phyloP scores from a whole-genome alignment of 179 eudicot genomes.

The Corrigiola litoralis region DNA sequence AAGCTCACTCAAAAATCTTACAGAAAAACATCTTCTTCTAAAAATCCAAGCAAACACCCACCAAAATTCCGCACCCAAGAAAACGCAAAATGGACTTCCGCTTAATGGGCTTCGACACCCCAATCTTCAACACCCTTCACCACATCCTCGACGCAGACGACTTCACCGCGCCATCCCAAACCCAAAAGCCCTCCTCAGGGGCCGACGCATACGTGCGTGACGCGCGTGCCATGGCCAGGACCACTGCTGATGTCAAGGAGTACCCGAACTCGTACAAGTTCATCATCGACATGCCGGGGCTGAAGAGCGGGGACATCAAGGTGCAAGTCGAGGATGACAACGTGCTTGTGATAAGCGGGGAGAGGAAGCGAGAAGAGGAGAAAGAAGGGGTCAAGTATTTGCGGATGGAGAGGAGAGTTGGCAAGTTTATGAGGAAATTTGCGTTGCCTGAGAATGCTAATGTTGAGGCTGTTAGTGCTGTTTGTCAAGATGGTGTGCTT shows the following conservation, averaged over 20 bases:
- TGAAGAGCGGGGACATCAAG: conserved; percentile 44
- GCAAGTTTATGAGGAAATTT: conserved; percentile 73
- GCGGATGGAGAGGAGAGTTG: conserved; percentile 61
- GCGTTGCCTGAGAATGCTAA: conserved; percentile 57
- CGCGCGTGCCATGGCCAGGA: conserved; percentile 64
- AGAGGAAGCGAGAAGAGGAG: conserved; percentile 51
- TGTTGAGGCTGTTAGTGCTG: conserved; percentile 34
- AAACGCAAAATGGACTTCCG: conserved; percentile 35
- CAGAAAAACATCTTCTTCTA: background rate
- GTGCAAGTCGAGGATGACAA: conserved; percentile 61
- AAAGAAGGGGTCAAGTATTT: conserved; percentile 45
- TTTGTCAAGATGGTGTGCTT: conserved; percentile 60
- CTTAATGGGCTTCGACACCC: conserved; percentile 22
- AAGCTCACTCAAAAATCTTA: background rate
- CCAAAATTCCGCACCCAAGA: conserved; percentile 13
- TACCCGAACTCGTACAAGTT: conserved; percentile 42
- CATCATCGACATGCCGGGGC: conserved; percentile 63
- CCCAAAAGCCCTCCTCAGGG: conserved; percentile 1
- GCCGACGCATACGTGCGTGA: conserved; percentile 43
- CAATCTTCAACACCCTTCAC: conserved; percentile 22
- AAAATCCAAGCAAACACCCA: background rate
- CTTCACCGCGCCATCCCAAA: background rate
- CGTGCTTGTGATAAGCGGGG: conserved; percentile 47
- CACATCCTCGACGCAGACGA: conserved; percentile 29
- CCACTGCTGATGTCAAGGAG: conserved; percentile 55